These are phyloP conservation scores for Pholiota conissans DNA, from an alignment of 768 basidiomycete species.

Conservation along the genomic window DNA sequence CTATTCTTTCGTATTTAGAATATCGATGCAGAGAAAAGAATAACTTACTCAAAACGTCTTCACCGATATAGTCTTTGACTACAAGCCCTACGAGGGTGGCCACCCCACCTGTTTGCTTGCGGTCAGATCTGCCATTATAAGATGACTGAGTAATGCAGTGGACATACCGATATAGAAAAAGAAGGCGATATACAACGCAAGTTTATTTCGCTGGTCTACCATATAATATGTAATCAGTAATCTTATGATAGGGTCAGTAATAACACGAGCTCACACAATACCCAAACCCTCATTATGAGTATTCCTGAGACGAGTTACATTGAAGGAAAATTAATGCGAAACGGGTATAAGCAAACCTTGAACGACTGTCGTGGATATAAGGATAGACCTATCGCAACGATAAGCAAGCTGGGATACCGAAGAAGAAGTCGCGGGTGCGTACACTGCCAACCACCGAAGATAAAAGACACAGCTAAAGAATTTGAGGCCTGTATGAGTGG, in stretches of 20 bases:
- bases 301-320: conserved; percentile 16
- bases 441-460: conserved; percentile 29
- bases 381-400: conserved; percentile 12
- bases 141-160: background rate
- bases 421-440: background rate
- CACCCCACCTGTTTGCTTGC: conserved; percentile 19
- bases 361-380: conserved; percentile 19
- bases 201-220: conserved; percentile 19
- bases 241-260: background rate
- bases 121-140: background rate
- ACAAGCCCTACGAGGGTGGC: conserved; percentile 23
- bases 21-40: background rate
- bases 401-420: background rate
- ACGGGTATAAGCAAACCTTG: conserved; percentile 14
- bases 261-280: conserved; percentile 19
- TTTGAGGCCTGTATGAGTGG: background rate
- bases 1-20: conserved; percentile 2
- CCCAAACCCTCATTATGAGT: conserved; percentile 26
- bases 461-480: conserved; percentile 26
- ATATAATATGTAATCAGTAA: background rate
- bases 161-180: conserved; percentile 26
- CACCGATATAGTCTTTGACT: conserved; percentile 26
- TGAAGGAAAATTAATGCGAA: background rate
- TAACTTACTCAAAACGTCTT: conserved; percentile 23
- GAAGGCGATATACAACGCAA: conserved; percentile 15